Evolutionary conservation across 208 protist species (phyloP).

Genomic region (Trypanosoma theileri): DNA sequence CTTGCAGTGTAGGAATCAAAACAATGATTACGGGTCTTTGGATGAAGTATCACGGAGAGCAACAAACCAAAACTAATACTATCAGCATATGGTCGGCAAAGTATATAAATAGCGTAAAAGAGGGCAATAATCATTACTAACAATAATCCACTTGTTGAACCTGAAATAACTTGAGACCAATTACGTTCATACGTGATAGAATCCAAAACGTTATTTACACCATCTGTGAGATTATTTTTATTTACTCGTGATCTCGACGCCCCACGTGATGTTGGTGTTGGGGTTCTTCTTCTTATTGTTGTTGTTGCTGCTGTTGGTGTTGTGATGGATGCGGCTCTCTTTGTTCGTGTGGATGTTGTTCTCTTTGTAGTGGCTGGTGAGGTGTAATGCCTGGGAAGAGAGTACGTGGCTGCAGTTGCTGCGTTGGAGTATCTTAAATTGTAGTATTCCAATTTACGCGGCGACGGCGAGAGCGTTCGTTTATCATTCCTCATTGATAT

Average conservation of each 20-base stretch:
- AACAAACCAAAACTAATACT: conserved; percentile 53
- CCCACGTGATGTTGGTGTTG: background rate
- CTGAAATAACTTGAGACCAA: conserved; percentile 52
- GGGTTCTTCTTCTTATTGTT: background rate
- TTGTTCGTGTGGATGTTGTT: background rate
- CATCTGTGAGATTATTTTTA: background rate
- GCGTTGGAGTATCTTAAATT: too few relatives aligned
- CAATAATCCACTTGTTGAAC: conserved; percentile 52
- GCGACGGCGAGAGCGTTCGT: too few relatives aligned
- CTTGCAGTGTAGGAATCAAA: conserved; percentile 26
- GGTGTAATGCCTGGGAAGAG: too few relatives aligned
- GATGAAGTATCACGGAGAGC: conserved; percentile 70
- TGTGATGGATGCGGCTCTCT: background rate
- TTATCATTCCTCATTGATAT: too few relatives aligned
- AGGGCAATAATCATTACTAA: conserved; percentile 46
- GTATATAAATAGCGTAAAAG: conserved; percentile 40
- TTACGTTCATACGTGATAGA: conserved; percentile 23
- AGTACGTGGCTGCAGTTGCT: too few relatives aligned
- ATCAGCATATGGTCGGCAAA: conserved; percentile 57
- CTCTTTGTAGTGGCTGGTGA: too few relatives aligned
- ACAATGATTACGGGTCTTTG: conserved; percentile 36
- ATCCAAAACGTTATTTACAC: background rate
- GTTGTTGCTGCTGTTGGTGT: background rate
- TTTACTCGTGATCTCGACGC: background rate
- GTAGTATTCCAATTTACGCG: too few relatives aligned